phyloP scores from a whole-genome alignment of 2,329 filamentous ascomycete species.

The Cytospora paraplurivora region DNA sequence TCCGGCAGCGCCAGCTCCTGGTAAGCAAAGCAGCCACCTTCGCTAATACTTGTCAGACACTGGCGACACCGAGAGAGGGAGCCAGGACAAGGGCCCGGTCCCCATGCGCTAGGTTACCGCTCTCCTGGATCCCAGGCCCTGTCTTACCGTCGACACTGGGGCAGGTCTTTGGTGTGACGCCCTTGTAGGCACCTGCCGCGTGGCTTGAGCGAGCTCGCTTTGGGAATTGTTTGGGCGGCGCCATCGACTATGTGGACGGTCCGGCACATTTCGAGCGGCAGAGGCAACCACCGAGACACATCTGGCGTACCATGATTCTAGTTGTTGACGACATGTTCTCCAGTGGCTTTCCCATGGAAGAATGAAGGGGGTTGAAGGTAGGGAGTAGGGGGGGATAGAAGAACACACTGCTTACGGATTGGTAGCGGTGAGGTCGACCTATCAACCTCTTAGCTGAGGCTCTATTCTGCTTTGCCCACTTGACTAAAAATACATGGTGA shows the following conservation, averaged over 20 bases:
- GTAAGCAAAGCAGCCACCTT: constrained; percentile 7
- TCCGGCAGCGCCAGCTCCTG: neutral
- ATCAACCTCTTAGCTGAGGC: constrained; percentile 27
- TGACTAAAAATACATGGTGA: constrained; percentile 17
- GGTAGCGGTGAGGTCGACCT: constrained; percentile 15
- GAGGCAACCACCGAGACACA: constrained; percentile 17
- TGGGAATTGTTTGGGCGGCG: neutral
- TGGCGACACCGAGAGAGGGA: constrained; percentile 2
- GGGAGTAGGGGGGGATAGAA: constrained; percentile 1
- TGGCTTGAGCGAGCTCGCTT: constrained; percentile 3
- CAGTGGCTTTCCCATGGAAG: neutral
- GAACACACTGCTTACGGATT: constrained; percentile 20
- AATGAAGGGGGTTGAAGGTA: constrained; percentile 7
- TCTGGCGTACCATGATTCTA: neutral
- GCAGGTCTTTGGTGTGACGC: neutral
- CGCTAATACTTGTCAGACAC: constrained; percentile 12
- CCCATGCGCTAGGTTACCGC: constrained; percentile 10
- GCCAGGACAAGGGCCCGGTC: constrained; percentile 9
- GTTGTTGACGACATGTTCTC: neutral
- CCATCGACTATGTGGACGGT: constrained; percentile 3
- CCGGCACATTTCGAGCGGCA: constrained; percentile 6
- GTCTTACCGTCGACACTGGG: neutral
- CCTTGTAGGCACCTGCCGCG: constrained; percentile 7
- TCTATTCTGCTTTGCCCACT: constrained; percentile 18
- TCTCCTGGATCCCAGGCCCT: constrained; percentile 12